Conservation (phyloP, 495 filamentous ascomycete species). For the Hypoxylon fuscum region DNA sequence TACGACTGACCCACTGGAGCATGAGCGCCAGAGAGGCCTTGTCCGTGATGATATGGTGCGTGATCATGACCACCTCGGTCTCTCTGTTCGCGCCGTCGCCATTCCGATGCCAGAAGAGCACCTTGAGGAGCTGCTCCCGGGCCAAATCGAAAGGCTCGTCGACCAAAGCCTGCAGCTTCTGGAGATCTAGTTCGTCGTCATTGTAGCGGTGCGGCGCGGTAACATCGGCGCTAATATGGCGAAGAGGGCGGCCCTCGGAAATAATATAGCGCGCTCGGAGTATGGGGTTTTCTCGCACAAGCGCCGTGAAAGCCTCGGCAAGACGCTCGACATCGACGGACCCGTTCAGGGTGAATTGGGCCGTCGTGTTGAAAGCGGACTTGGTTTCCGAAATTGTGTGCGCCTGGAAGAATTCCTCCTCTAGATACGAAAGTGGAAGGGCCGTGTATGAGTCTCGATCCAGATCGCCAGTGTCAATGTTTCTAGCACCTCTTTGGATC, state of each 20-base stretch:
- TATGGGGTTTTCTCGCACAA: constrained; percentile 10
- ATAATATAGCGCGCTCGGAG: constrained; percentile 6
- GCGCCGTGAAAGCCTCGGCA: background rate
- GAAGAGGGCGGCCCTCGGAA: constrained; percentile 2
- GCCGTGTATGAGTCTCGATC: no score
- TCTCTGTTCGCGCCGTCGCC: background rate
- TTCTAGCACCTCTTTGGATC: no score
- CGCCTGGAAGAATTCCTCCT: constrained; percentile 14
- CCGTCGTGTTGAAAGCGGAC: constrained; percentile 24
- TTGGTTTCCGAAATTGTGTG: background rate
- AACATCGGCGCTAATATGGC: background rate
- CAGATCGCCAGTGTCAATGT: no score
- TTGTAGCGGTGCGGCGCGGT: background rate
- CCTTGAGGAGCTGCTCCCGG: constrained; percentile 1
- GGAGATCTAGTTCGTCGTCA: background rate
- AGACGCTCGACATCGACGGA: constrained; percentile 4
- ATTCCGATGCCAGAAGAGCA: background rate
- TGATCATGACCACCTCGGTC: background rate
- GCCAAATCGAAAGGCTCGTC: constrained; percentile 5
- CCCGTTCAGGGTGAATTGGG: constrained; percentile 8
- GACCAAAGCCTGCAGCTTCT: background rate
- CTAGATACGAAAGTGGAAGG: constrained; percentile 13
- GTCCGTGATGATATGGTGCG: constrained; percentile 10
- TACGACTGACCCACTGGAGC: background rate
- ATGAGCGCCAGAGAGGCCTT: constrained; percentile 4